Evolutionary conservation across 2,329 filamentous ascomycete genomes (phyloP).

Genomic region (Monosporascus sp.): DNA sequence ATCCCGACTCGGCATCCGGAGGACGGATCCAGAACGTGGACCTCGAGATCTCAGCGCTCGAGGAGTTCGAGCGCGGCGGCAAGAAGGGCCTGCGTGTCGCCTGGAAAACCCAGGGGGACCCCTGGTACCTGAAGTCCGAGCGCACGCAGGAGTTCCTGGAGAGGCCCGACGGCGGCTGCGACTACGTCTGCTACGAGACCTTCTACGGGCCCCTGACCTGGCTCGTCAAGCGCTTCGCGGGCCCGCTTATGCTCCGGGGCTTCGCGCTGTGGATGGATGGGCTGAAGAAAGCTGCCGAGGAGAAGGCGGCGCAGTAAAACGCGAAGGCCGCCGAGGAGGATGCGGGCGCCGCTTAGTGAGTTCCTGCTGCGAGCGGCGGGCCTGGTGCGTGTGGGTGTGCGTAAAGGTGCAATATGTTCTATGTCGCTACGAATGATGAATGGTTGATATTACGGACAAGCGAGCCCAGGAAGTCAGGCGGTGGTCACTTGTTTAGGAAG

Average conservation of each 20-base stretch:
- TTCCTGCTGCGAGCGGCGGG: too few relatives aligned
- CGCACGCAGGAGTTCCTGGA: conserved; percentile 39
- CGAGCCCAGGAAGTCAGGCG: too few relatives aligned
- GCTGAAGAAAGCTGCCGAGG: conserved; percentile 30
- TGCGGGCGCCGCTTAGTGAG: too few relatives aligned
- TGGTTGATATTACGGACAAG: too few relatives aligned
- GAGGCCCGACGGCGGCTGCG: conserved; percentile 25
- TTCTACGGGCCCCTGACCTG: conserved; percentile 35
- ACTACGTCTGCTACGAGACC: conserved; percentile 42
- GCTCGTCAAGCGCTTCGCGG: conserved; percentile 28
- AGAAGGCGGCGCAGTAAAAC: not conserved
- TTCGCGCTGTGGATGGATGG: conserved; percentile 35
- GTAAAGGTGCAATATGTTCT: too few relatives aligned
- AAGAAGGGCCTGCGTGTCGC: conserved; percentile 32
- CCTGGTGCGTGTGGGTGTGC: too few relatives aligned
- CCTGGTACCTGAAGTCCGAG: conserved; percentile 32
- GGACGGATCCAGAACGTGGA: conserved; percentile 7
- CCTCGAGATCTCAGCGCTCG: conserved; percentile 26
- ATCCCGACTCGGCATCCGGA: conserved; percentile 14
- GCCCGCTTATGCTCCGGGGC: conserved; percentile 25
- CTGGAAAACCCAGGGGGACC: conserved; percentile 31
- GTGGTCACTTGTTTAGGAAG: too few relatives aligned
- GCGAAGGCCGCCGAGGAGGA: not conserved
- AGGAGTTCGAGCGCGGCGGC: conserved; percentile 23
- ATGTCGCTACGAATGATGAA: too few relatives aligned